Base-by-base conservation (phyloP, 768 basidiomycete genomes). In the Auricularia sp. region DNA sequence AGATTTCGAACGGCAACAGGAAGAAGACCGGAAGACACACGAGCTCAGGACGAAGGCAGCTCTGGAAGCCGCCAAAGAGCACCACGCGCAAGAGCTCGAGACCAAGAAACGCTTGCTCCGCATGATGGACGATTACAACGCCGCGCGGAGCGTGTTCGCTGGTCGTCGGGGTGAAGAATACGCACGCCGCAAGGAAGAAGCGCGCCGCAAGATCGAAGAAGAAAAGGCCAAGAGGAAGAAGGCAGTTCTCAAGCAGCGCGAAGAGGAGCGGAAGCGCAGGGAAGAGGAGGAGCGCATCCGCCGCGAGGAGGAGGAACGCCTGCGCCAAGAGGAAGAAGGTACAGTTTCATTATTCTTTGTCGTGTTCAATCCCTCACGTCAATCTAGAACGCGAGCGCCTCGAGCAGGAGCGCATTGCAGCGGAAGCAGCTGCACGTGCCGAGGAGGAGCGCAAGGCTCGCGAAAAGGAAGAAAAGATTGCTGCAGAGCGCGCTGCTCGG, bases 1-100 rank as follows among this genome's bases (percentile, higher is more conserved):
- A 69, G 97, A 98, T 75, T 98, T 98, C 72, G 87, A 88, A 37
- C 74, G 78, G 3, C 96, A 99, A 73, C 93, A 97, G 74, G 81
- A 82, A 45, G 79, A 79, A 42, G 95, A 98, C 76, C 83, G 82
- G 16, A 76, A 80, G 45, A 86, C 85, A 1, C 92, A 91, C 74
- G 83, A 89, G 56, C 71, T 76, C 1, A 76, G 85, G 16, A 87
- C 88, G 67, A 78, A 77, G 51, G 74, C 82, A 0, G 85, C 86
- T 36, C 72, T 84, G 29, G 86, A 89, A 65, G 75, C 78, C 3
- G 77, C 86, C 2, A 79, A 78, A 63, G 71, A 77, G 10, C 77
- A 82, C 29, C 91, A 95, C 72, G 73, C 83, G 67, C 82, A 85
- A 62, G 85, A 88, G 62, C 68, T 96, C 45, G 82, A 81, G 65